Conservation (phyloP, 192 early-diverging fungal species). For the Backusella macrospora region DNA sequence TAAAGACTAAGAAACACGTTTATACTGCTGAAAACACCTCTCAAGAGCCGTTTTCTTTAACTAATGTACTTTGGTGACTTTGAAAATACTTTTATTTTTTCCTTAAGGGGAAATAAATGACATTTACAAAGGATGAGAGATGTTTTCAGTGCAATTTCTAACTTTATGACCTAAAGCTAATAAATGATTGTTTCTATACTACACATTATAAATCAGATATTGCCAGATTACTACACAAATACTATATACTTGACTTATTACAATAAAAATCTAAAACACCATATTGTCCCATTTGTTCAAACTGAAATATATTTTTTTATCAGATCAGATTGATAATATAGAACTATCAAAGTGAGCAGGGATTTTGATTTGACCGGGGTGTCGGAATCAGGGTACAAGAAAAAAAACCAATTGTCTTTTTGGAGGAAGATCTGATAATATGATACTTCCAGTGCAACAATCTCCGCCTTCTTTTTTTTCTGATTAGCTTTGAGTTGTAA, state of each 20-base stretch:
- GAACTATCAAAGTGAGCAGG: background rate
- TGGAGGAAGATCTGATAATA: background rate
- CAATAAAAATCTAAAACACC: background rate
- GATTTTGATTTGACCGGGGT: slow-evolving; percentile 3
- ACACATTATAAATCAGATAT: background rate
- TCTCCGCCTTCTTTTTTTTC: slow-evolving; percentile 1
- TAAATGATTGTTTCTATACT: background rate
- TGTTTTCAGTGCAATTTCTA: background rate
- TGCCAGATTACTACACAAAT: background rate
- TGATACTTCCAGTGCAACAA: background rate
- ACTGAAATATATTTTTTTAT: background rate
- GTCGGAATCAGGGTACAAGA: background rate
- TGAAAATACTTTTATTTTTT: background rate
- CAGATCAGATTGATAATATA: slow-evolving; percentile 3
- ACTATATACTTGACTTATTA: background rate
- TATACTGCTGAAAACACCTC: background rate
- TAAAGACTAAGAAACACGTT: background rate
- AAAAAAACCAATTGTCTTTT: background rate
- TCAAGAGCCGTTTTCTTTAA: background rate
- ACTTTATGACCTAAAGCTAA: background rate
- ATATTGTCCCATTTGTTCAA: background rate
- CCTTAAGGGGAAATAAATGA: no score
- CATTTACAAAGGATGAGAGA: no score
- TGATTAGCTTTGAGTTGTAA: slow-evolving; percentile 2
- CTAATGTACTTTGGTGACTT: background rate